Conservation (phyloP, 768 basidiomycete species). For the Russula compacta region DNA sequence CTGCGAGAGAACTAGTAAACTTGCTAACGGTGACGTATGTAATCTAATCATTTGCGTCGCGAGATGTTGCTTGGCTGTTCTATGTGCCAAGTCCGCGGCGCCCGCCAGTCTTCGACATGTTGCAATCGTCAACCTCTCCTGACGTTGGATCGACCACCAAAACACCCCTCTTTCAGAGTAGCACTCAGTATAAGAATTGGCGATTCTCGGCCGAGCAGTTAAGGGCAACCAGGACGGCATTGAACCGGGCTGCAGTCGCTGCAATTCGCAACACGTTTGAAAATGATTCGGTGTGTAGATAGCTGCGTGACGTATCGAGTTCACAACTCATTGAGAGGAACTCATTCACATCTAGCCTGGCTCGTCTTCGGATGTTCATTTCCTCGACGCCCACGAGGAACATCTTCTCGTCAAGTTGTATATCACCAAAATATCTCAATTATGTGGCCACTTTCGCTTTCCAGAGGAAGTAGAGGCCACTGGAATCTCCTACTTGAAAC, state of each 20-base stretch:
- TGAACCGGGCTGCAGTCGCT: slow-evolving; percentile 71
- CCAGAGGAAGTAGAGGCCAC: slow-evolving; percentile 92
- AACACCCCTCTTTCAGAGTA: slow-evolving; percentile 58
- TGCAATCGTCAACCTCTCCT: slow-evolving; percentile 5
- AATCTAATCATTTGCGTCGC: too few relatives aligned
- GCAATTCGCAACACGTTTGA: slow-evolving; percentile 74
- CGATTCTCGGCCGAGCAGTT: slow-evolving; percentile 70
- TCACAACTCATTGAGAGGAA: neutral
- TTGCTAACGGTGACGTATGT: too few relatives aligned
- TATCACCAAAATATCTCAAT: slow-evolving; percentile 71
- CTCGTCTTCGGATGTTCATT: slow-evolving; percentile 62
- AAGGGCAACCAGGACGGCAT: slow-evolving; percentile 42
- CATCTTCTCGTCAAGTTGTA: slow-evolving; percentile 84
- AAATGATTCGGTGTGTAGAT: slow-evolving; percentile 55
- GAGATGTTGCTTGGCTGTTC: too few relatives aligned
- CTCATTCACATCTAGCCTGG: slow-evolving; percentile 40
- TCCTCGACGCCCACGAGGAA: slow-evolving; percentile 78
- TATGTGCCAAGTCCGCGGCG: too few relatives aligned
- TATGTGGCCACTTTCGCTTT: slow-evolving; percentile 80
- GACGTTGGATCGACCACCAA: slow-evolving; percentile 21
- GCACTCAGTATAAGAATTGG: slow-evolving; percentile 84
- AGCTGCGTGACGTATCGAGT: neutral
- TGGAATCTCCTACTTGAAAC: slow-evolving; percentile 83
- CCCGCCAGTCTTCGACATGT: neutral
- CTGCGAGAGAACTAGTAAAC: too few relatives aligned